Base-by-base conservation (phyloP, 2,329 filamentous ascomycete species). In the Epichloe festucae region DNA sequence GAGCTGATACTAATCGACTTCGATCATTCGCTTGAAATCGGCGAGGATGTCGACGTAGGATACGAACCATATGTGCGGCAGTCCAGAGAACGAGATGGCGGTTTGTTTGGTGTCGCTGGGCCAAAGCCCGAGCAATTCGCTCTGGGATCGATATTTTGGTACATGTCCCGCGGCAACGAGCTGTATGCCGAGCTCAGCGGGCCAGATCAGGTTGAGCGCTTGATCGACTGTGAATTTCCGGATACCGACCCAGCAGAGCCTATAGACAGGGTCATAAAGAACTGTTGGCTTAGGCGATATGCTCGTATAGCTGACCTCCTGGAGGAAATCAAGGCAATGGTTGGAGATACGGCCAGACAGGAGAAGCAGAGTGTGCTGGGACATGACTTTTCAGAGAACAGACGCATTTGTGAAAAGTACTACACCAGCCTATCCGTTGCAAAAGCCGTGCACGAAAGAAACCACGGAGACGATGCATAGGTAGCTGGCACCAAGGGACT, bases 61-160 rank as follows among this genome's bases (percentile, higher is more conserved):
- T 55, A 57, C 46, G 53, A 58, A 39, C 57, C 57, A 8, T 58
- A 57, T 27, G 55, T 59, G 47, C 54, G 57, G 49, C 51, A 56
- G 45, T 38, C 35, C 31, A 55, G 53, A 23, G 27, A 51, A 8
- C 27, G 12, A 7, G 5, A 27, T 2, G 54, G 52, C 34, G 52
- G 57, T 6, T 12, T 38, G 2, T 57, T 21, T 31, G 53, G 57
- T 8, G 35, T 48, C 45, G 53, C 57, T 38, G 50, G 56, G 38
- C 52, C 54, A 11, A 36, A 41, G 27, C 53, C 55, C 3, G 57
- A 59, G 36, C 54, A 58, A 50, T 58, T 56, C 21, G 56, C 56
- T 38, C 55, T 58, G 1, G 56, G 54, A 3, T 59, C 52, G 3
- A 43, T 58, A 45, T 58, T 59, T 40, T 59, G 54, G 54, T 59